Base-by-base conservation (phyloP, 768 basidiomycete genomes). In the Panaeolus papilionaceus region DNA sequence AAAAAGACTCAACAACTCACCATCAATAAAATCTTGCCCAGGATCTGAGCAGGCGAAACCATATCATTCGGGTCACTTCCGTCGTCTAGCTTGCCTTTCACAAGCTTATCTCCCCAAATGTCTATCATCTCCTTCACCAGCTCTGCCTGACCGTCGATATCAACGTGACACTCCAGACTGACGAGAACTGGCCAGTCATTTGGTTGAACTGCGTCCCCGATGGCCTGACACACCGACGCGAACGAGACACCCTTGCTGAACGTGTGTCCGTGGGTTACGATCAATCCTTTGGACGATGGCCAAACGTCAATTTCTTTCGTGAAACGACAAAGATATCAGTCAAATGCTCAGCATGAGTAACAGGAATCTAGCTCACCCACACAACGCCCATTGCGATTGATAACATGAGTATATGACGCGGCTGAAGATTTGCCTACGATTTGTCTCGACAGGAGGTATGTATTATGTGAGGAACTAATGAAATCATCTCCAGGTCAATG, bases 261-360 rank as follows among this genome's bases (percentile, higher is more conserved):
- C 1, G 89, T 90, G 70, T 86, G 80, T 1, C 89, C 89, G 69
- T 90, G 89, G 0, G 86, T 90, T 38, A 90, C 88, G 62, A 88
- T 76, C 12, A 84, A 80, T 0, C 87, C 87, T 45, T 82, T 79
- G 7, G 80, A 76, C 0, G 85, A 84, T 5, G 86, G 82, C 89
- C 90, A 91, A 8, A 89, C 88, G 69, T 91, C 89, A 62, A 90
- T 88, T 72, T 91, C 89, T 79, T 68, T n/a, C 6, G 38, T 47
- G 28, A 62, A 26, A 39, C 7, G 44, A 28, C 44, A 33, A 28
- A 44, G 12, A 68, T 61, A 63, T 42, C 9, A 49, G 47, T 49
- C 20, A 8, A 7, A 8, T 20, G 47, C 11, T 7, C 20, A 6
- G 47, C 23, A 14, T 7, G 1, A 4, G 3, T 6, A 23, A 26